Percentiles rank a stretch among this genome's conserved stretches.
These are phyloP conservation scores for Salix suchowensis DNA, from an alignment of 345 rosid species.

Conservation along the genomic window DNA sequence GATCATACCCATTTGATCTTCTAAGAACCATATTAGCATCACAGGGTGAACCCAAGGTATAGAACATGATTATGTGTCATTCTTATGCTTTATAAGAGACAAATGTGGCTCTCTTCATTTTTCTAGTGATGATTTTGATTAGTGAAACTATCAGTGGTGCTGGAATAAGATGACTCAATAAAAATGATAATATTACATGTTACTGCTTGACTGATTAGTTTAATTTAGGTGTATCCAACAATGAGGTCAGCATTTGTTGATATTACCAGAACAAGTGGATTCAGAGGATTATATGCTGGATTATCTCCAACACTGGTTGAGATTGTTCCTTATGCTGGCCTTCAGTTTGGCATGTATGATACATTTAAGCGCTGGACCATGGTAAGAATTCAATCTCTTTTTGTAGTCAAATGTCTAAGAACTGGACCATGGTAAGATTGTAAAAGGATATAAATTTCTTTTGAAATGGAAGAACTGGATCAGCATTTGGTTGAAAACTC, in stretches of 20 bases:
- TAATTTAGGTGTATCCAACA: conserved; percentile 76
- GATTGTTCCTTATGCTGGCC: conserved; percentile 94
- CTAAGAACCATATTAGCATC: conserved; percentile 86
- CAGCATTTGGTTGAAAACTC: not conserved
- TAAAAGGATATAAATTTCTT: not conserved
- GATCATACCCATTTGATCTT: conserved; percentile 99
- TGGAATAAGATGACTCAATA: not conserved
- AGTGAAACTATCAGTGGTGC: not conserved
- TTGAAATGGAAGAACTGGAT: not conserved
- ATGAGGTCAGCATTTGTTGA: conserved; percentile 90
- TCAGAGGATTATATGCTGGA: conserved; percentile 85
- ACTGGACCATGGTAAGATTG: not conserved
- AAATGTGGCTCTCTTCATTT: not conserved
- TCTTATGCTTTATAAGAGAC: not conserved
- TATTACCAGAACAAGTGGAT: conserved; percentile 65
- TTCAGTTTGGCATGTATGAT: conserved; percentile 94
- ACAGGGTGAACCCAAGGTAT: conserved; percentile 97
- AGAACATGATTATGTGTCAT: not conserved
- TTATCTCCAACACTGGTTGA: conserved; percentile 88
- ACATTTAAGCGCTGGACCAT: conserved; percentile 85
- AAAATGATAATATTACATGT: not conserved
- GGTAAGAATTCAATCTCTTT: conserved; percentile 39
- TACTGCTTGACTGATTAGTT: conserved; percentile 9
- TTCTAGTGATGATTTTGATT: not conserved
- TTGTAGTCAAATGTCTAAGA: not conserved